Evolutionary conservation across 768 basidiomycete genomes (phyloP).

Genomic region (Tylopilus subfusipes): DNA sequence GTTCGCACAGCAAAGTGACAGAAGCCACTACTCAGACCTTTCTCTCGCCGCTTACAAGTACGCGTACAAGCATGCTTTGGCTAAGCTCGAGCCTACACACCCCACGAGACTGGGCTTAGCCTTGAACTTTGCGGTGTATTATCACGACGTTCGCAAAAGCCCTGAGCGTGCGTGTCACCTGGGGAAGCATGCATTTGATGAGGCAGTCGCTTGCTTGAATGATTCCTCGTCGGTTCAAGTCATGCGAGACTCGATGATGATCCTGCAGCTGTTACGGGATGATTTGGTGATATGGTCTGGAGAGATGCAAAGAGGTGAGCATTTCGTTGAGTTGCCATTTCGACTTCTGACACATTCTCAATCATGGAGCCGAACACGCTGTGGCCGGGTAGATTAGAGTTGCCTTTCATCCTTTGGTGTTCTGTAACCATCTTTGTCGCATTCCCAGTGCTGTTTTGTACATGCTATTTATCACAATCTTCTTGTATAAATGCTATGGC

Average conservation of each 20-base stretch:
- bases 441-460: conserved; percentile 1
- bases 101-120: conserved; percentile 86
- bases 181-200: conserved; percentile 90
- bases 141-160: conserved; percentile 80
- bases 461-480: conserved; percentile 12
- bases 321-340: conserved; percentile 1
- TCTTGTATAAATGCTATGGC: background rate
- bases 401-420: background rate
- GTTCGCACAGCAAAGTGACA: conserved; percentile 69
- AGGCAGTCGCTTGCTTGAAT: conserved; percentile 69
- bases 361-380: conserved; percentile 24
- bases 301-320: conserved; percentile 54
- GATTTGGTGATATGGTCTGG: conserved; percentile 84
- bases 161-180: conserved; percentile 85
- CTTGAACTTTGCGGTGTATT: conserved; percentile 93
- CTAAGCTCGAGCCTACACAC: conserved; percentile 72
- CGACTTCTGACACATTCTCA: conserved; percentile 10
- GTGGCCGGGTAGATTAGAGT: conserved; percentile 9
- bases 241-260: conserved; percentile 74
- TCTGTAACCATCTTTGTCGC: background rate
- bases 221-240: conserved; percentile 40
- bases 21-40: conserved; percentile 64
- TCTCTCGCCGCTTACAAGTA: conserved; percentile 83
- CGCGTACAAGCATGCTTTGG: conserved; percentile 78
- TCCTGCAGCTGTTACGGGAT: conserved; percentile 77